Evolutionary conservation across 2,329 filamentous ascomycete species (phyloP), one percentile per base, ranked within the genome.

Genomic region (Trichoderma breve): DNA sequence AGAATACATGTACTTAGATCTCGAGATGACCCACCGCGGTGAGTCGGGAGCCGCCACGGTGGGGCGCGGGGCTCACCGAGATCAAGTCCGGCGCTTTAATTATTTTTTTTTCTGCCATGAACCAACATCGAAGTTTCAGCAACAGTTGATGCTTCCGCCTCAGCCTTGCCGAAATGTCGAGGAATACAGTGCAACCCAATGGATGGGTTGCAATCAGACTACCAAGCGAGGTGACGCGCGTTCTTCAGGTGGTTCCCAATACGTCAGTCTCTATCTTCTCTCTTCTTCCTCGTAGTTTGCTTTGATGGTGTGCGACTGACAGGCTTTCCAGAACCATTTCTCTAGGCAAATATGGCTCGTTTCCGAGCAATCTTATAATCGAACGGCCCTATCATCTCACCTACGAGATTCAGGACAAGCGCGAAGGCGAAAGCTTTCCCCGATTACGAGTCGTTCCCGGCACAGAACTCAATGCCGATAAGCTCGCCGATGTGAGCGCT

Each of bases 341-440:
- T 2, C 86, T 98, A 39, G 94, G 94, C 71, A 98, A 98, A 88
- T 97, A 96, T 80, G 96, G 96, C 74, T 90, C 90, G 2, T 98
- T 99, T 79, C 92, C 93, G 18, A 90, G 93, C 67, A 98, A 98
- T 79, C 88, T 96, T 36, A 89, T 99, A 60, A 89, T 99, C 74
- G 92, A 94, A n/a, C 91, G 96, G 8, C 96, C 96, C 0, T 97
- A 93, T 80, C 90, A 97, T 83, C 85, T 97, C 73, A 98, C 95
- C 1, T 99, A 94, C 82, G 95, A 98, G 81, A 86, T 98, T 2
- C 88, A 92, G 74, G 94, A 97, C 77, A 89, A 88, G 77, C 82
- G 85, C 30, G 86, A 90, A 5, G 87, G 87, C 73, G 89, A 92
- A 75, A 85, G 84, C 74, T 92, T 91, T 75, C 89, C 90, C 61